Percentiles rank a stretch among this genome's conserved stretches.
phyloP scores from a whole-genome alignment of 2,329 filamentous ascomycete genomes.

The Ophiostoma sp. region DNA sequence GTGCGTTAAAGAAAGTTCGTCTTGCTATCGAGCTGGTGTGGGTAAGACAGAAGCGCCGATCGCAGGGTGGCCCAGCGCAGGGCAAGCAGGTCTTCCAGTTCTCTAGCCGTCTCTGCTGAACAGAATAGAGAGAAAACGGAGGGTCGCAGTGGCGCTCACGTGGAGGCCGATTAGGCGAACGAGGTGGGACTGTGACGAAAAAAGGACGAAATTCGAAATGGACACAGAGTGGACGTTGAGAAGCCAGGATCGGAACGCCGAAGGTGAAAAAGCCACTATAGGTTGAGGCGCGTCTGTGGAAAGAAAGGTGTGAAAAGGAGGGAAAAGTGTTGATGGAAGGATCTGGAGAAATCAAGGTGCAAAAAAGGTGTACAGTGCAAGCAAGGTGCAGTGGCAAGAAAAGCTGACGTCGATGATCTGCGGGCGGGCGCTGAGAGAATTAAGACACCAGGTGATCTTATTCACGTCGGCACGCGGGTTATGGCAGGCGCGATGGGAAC shows the following conservation, averaged over 20 bases:
- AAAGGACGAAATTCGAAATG: not conserved
- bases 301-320: not conserved
- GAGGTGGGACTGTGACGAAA: slow-evolving; percentile 6
- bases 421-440: not conserved
- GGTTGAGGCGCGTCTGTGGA: not conserved
- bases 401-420: slow-evolving; percentile 17
- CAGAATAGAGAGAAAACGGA: not conserved
- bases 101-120: not conserved
- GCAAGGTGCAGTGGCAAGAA: slow-evolving; percentile 14
- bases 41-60: slow-evolving; percentile 19
- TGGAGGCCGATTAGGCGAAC: slow-evolving; percentile 19
- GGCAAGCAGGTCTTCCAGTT: not conserved
- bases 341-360: not conserved
- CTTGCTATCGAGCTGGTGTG: slow-evolving; percentile 12
- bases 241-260: slow-evolving; percentile 5
- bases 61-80: not conserved
- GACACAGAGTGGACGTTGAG: not conserved
- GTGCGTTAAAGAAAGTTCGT: slow-evolving; percentile 6
- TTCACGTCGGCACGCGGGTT: not conserved
- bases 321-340: not conserved
- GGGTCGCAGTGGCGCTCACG: slow-evolving; percentile 19
- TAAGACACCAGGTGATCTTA: slow-evolving; percentile 16
- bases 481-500: slow-evolving; percentile 1
- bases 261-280: slow-evolving; percentile 12
- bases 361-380: not conserved